phyloP scores from a whole-genome alignment of 352 stramenopile species.

The Phytopythium cucurbitacearum region DNA sequence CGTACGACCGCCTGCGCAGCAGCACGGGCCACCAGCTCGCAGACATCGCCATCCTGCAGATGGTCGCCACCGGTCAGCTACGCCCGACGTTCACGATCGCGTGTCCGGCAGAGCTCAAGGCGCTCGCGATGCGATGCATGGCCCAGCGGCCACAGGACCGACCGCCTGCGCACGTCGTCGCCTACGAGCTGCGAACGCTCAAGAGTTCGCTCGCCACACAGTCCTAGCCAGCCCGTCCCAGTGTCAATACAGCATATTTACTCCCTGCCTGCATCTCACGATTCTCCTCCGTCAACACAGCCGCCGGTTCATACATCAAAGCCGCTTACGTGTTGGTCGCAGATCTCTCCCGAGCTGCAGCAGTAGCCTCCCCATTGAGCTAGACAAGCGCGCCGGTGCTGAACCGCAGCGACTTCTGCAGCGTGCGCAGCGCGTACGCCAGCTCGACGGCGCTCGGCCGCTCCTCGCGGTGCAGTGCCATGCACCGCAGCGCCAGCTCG shows the following conservation, averaged over 20 bases:
- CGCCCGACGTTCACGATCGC: conserved; percentile 23
- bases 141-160: conserved; percentile 24
- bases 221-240: too few species aligned
- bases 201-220: conserved; percentile 14
- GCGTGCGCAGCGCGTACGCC: conserved; percentile 20
- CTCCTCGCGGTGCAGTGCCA: conserved; percentile 15
- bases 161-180: conserved; percentile 35
- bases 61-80: conserved; percentile 28
- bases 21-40: conserved; percentile 25
- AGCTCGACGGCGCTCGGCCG: conserved; percentile 23
- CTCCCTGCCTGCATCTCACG: too few species aligned
- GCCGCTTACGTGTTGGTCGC: too few species aligned
- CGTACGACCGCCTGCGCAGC: conserved; percentile 36
- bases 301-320: too few species aligned
- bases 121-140: conserved; percentile 29
- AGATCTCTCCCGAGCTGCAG: not conserved
- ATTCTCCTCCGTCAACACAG: too few species aligned
- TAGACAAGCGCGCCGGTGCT: too few species aligned
- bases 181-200: conserved; percentile 32
- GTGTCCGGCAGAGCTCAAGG: conserved; percentile 30
- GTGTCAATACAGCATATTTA: too few species aligned
- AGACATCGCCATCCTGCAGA: conserved; percentile 43
- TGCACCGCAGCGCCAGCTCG: conserved; percentile 20
- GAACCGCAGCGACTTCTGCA: conserved; percentile 9
- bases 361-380: not conserved